Evolutionary conservation across 2,329 filamentous ascomycete species (phyloP).

Genomic region (Beauveria scarabaeidicola): DNA sequence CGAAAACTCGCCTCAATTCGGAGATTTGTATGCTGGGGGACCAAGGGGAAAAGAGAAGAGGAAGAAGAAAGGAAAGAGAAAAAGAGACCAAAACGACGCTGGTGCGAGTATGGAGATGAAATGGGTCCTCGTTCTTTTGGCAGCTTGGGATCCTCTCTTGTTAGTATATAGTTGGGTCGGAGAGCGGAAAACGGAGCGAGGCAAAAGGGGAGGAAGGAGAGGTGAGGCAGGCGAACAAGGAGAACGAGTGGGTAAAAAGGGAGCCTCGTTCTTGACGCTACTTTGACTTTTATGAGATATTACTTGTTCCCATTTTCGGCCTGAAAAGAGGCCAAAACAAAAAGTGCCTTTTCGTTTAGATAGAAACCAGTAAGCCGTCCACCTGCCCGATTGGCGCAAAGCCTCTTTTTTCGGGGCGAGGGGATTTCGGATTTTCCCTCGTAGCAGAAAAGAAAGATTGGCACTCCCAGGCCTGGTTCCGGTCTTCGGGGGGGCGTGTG

Average conservation of each 20-base stretch:
- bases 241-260: too few relatives aligned
- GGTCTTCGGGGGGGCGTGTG: slow-evolving; percentile 3
- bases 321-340: background rate
- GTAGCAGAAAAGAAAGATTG: background rate
- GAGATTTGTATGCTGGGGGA: background rate
- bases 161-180: background rate
- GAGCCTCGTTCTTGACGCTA: too few relatives aligned
- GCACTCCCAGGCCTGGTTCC: background rate
- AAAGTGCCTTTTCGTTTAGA: background rate
- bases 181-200: background rate
- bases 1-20: background rate
- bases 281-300: too few relatives aligned
- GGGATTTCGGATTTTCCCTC: background rate
- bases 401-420: background rate
- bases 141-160: background rate
- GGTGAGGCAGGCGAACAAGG: background rate
- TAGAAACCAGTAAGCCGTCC: background rate
- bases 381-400: slow-evolving; percentile 10
- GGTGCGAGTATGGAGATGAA: background rate
- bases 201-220: background rate
- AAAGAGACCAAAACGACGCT: background rate
- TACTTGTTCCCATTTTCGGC: background rate
- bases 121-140: background rate
- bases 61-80: background rate
- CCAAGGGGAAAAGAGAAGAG: background rate